These are phyloP conservation scores for Colletotrichum sp. DNA, from an alignment of 2,329 filamentous ascomycete genomes.

Conservation along the genomic window DNA sequence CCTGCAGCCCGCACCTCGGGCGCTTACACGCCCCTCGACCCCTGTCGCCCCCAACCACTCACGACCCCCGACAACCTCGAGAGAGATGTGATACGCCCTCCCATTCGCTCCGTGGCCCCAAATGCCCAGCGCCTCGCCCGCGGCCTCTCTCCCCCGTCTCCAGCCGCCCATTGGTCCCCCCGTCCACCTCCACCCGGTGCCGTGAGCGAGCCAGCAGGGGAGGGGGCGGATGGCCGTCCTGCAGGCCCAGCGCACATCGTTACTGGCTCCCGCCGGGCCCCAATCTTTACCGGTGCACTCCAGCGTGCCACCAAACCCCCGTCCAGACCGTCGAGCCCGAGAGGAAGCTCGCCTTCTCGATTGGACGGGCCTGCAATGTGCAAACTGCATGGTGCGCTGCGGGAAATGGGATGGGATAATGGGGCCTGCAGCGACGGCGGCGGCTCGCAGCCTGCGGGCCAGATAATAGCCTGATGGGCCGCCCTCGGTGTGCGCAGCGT, in stretches of 20 bases:
- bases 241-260: background rate
- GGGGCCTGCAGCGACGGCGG: background rate
- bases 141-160: conserved; percentile 10
- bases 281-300: background rate
- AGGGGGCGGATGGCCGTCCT: background rate
- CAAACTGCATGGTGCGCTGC: conserved; percentile 2
- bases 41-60: conserved; percentile 10
- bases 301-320: background rate
- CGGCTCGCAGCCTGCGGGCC: background rate
- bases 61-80: background rate
- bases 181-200: background rate
- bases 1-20: conserved; percentile 4
- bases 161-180: conserved; percentile 3
- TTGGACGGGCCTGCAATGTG: conserved; percentile 19
- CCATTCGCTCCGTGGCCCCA: background rate
- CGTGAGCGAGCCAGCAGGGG: background rate
- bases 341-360: background rate
- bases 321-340: background rate
- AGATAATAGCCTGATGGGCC: conserved; percentile 11
- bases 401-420: background rate
- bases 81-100: background rate
- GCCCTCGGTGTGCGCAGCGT: background rate
- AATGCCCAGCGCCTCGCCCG: conserved; percentile 19
- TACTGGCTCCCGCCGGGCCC: background rate
- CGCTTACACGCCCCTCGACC: conserved; percentile 20